Conservation (phyloP, 208 protist genomes). For the Trichomonas tenax region DNA sequence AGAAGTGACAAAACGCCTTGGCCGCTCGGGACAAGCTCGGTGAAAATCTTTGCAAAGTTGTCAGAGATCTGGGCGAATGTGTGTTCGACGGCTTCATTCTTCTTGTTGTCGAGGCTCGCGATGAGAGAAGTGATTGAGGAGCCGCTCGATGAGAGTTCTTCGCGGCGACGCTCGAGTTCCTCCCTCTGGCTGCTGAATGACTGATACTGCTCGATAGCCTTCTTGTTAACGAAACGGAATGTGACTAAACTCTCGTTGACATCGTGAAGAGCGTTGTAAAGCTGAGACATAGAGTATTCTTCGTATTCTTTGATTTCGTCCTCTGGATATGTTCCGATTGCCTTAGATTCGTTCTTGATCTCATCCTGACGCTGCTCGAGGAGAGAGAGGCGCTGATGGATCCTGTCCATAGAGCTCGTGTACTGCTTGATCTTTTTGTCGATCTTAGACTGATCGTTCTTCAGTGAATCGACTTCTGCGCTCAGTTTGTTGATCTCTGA, state of each 20-base stretch:
- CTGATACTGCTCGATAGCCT: constrained; percentile 1
- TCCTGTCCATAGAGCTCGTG: not conserved
- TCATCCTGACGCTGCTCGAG: constrained; percentile 2
- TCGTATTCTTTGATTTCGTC: not conserved
- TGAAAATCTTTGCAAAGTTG: not conserved
- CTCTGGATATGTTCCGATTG: not conserved
- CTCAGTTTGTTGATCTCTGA: too few relatives aligned
- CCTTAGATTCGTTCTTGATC: not conserved
- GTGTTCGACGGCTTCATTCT: not conserved
- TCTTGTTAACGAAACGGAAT: not conserved
- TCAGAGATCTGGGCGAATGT: constrained; percentile 19
- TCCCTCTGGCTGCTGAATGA: not conserved
- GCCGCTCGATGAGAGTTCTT: not conserved
- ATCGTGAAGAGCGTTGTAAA: not conserved
- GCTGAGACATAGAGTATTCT: not conserved
- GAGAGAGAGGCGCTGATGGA: not conserved
- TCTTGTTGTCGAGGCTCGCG: not conserved
- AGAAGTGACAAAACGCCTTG: not conserved
- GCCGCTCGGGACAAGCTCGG: not conserved
- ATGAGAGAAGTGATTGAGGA: not conserved
- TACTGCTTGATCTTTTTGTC: not conserved
- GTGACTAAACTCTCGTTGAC: not conserved
- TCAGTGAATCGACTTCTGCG: not conserved
- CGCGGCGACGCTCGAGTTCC: not conserved
- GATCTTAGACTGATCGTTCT: not conserved